Evolutionary conservation across 306 rosid species (phyloP).

Genomic region (Gynostemma pentaphyllum): DNA sequence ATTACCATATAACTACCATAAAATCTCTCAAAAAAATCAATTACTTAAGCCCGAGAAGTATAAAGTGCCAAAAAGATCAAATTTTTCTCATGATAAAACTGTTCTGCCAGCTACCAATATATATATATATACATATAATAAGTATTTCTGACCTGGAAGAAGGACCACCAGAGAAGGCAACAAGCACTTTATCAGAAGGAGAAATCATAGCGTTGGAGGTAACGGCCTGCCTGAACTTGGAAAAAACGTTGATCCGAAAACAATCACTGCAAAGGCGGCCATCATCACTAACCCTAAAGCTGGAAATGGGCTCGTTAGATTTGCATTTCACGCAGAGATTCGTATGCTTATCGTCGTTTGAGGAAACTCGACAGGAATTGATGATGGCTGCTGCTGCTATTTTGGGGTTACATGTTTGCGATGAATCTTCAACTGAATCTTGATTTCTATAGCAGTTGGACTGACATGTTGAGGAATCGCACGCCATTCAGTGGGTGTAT

Average conservation of each 20-base stretch:
- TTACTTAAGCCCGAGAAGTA: no score
- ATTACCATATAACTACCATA: no score
- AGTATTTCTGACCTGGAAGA: constrained; percentile 94
- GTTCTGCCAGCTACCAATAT: no score
- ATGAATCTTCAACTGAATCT: constrained; percentile 11
- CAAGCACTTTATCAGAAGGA: constrained; percentile 75
- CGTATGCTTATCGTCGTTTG: not conserved
- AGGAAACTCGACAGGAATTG: not conserved
- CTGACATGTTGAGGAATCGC: constrained; percentile 56
- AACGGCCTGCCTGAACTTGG: constrained; percentile 73
- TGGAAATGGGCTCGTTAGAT: constrained; percentile 43
- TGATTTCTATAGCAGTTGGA: constrained; percentile 60
- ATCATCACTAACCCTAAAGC: constrained; percentile 39
- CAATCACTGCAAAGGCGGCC: constrained; percentile 68
- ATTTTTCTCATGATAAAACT: no score
- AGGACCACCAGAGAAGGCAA: constrained; percentile 94
- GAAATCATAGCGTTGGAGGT: constrained; percentile 77
- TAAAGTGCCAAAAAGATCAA: no score
- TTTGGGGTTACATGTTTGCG: not conserved
- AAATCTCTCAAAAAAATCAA: no score
- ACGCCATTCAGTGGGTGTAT: no score
- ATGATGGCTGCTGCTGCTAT: not conserved
- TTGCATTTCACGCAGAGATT: constrained; percentile 73
- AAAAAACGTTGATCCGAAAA: constrained; percentile 57
- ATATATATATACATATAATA: no score